A percentile compares a stretch with the other conserved stretches of the same genome.
Conservation (phyloP, 1,284 basidiomycete genomes). For the Sporisorium graminicola region DNA sequence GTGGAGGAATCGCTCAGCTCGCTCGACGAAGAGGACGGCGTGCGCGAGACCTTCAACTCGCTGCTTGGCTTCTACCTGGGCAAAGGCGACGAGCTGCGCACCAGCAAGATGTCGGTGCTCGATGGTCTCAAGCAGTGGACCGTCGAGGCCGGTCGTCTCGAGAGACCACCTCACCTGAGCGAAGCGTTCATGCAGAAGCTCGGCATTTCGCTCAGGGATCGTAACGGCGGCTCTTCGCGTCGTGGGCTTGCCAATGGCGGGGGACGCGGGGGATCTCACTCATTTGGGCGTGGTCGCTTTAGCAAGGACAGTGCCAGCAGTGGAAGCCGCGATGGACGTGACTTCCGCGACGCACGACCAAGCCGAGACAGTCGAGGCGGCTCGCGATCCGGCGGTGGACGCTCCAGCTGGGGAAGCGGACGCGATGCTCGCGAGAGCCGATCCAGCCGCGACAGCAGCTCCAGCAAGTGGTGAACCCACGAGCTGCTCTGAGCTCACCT, state of each 20-base stretch:
- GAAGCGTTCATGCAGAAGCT: constrained; percentile 43
- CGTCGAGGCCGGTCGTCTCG: constrained; percentile 34
- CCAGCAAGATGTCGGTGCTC: constrained; percentile 36
- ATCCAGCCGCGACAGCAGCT: constrained; percentile 27
- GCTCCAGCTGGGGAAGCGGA: constrained; percentile 29
- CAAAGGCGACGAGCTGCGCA: constrained; percentile 42
- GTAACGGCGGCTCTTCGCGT: constrained; percentile 8
- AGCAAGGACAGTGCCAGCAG: constrained; percentile 31
- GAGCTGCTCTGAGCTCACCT: not conserved
- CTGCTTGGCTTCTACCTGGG: constrained; percentile 60
- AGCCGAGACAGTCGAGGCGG: constrained; percentile 25
- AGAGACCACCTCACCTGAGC: constrained; percentile 44
- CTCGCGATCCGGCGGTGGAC: constrained; percentile 20
- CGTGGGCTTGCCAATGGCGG: constrained; percentile 5
- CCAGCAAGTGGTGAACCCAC: constrained; percentile 32
- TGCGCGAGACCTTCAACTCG: constrained; percentile 37
- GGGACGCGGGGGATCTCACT: constrained; percentile 20
- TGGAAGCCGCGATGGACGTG: constrained; percentile 4
- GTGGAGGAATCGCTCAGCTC: constrained; percentile 18
- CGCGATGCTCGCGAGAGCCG: constrained; percentile 46
- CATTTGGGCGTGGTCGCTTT: constrained; percentile 45
- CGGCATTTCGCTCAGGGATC: constrained; percentile 27
- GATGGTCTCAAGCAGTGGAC: constrained; percentile 55
- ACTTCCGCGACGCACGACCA: constrained; percentile 18
- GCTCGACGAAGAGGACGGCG: constrained; percentile 21